phyloP scores from a whole-genome alignment of 257 asterid genomes.

The Solanum pimpinellifolium region DNA sequence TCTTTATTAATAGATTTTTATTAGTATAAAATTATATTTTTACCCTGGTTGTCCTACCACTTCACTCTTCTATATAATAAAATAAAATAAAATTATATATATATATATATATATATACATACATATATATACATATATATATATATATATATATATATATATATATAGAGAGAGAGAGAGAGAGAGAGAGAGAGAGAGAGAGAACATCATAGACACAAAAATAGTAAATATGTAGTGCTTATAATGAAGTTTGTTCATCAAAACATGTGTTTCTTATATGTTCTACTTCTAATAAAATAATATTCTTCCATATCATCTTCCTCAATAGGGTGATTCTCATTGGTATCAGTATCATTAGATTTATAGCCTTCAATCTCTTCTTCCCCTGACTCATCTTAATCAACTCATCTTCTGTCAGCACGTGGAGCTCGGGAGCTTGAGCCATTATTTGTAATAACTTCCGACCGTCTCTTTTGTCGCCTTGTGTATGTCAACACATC shows the following conservation, averaged over 20 bases:
- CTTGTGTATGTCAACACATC: background rate
- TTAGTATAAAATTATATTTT: too few relatives aligned
- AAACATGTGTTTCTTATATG: background rate
- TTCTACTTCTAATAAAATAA: background rate
- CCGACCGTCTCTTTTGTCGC: background rate
- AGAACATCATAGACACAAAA: background rate
- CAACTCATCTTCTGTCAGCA: background rate
- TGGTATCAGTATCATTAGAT: background rate
- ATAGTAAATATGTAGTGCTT: background rate
- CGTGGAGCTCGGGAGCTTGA: background rate
- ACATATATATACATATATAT: background rate
- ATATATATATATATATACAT: too few relatives aligned
- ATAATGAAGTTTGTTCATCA: background rate
- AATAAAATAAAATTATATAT: too few relatives aligned
- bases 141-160: too few relatives aligned
- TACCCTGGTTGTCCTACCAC: too few relatives aligned
- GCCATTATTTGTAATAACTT: background rate
- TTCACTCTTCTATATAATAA: too few relatives aligned
- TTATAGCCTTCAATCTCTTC: background rate
- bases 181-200: too few relatives aligned
- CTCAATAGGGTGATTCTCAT: background rate
- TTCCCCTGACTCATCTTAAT: background rate
- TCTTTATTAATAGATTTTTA: too few relatives aligned
- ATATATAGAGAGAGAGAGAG: too few relatives aligned
- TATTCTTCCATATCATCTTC: background rate